phyloP scores from a whole-genome alignment of 106 monocot species.

The Hemerocallis citrina region DNA sequence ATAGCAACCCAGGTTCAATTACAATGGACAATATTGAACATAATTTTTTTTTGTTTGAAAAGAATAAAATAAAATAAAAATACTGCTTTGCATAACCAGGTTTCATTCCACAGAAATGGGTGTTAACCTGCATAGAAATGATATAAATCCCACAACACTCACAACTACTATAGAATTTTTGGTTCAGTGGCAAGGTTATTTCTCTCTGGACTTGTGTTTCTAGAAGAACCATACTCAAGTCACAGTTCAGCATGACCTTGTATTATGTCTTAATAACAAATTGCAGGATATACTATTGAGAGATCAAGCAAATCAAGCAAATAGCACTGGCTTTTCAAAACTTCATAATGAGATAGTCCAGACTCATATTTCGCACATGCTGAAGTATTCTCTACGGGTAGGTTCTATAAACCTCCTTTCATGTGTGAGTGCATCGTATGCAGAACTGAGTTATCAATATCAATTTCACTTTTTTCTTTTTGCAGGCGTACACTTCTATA shows the following conservation, averaged over 20 bases:
- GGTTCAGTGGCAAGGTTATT: too few relatives aligned
- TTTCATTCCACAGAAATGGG: too few relatives aligned
- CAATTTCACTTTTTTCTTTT: not conserved
- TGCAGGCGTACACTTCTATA: constrained; percentile 78
- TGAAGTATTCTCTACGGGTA: constrained; percentile 64
- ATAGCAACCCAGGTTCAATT: too few relatives aligned
- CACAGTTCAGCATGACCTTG: not conserved
- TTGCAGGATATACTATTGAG: constrained; percentile 72
- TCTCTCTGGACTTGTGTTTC: not conserved
- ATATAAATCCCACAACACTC: too few relatives aligned
- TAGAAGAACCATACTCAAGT: not conserved
- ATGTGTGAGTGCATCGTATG: not conserved
- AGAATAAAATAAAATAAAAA: too few relatives aligned
- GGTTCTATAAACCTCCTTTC: constrained; percentile 4
- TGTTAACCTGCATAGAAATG: too few relatives aligned
- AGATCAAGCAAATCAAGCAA: constrained; percentile 50
- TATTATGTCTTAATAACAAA: constrained; percentile 1
- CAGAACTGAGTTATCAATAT: not conserved
- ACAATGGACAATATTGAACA: too few relatives aligned
- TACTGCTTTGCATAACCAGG: too few relatives aligned
- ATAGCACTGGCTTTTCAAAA: constrained; percentile 29
- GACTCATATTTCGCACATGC: constrained; percentile 61
- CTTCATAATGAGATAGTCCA: constrained; percentile 54
- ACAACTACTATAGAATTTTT: too few relatives aligned
- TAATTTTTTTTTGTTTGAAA: too few relatives aligned